Evolutionary conservation across 768 basidiomycete genomes (phyloP).

Genomic region (Tulasnella sp.): DNA sequence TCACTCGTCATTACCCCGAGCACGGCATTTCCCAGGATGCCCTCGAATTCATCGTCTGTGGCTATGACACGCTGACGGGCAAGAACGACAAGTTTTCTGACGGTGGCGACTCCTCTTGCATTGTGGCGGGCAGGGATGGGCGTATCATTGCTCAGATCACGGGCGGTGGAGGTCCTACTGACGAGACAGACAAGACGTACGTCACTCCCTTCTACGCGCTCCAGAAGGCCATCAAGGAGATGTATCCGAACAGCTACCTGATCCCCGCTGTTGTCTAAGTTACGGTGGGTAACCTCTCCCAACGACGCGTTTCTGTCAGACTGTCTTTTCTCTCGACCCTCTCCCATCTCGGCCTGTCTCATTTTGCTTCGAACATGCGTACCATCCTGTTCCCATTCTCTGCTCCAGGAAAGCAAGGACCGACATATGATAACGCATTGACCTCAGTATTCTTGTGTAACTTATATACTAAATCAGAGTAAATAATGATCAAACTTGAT

Average conservation of each 20-base stretch:
- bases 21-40: conserved; percentile 6
- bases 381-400: too few species aligned
- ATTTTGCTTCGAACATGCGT: too few species aligned
- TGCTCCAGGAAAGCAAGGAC: too few species aligned
- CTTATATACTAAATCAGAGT: too few species aligned
- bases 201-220: conserved; percentile 18
- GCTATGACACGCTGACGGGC: too few species aligned
- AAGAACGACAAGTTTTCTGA: conserved; percentile 14
- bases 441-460: too few species aligned
- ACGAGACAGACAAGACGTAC: conserved; percentile 19
- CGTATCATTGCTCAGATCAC: conserved; percentile 19
- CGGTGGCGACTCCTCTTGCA: conserved; percentile 20
- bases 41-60: conserved; percentile 9
- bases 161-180: conserved; percentile 19
- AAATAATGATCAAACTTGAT: too few species aligned
- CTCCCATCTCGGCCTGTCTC: too few species aligned
- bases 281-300: too few species aligned
- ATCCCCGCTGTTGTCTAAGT: conserved; percentile 9
- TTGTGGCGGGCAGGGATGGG: conserved; percentile 19
- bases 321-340: too few species aligned
- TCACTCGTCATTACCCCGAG: conserved; percentile 12
- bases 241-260: conserved; percentile 14
- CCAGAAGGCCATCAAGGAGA: conserved; percentile 11
- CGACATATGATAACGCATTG: too few species aligned
- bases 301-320: too few species aligned